phyloP scores from a whole-genome alignment of 1,284 basidiomycete species.

The Chiua sp. region DNA sequence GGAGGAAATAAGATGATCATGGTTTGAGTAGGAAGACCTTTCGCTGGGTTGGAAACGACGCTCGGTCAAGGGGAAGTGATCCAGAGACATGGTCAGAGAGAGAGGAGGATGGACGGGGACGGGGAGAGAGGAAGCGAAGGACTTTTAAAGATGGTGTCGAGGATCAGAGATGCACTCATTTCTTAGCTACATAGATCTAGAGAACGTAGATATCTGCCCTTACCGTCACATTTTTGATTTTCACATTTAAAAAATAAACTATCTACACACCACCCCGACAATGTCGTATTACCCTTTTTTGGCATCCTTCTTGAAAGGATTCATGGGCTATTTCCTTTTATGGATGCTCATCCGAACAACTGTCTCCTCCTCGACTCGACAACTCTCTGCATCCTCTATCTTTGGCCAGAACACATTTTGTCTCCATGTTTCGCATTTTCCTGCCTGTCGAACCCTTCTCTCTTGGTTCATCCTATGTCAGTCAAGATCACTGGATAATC shows the following conservation, averaged over 20 bases:
- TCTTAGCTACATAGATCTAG: constrained; percentile 15
- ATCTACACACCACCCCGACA: constrained; percentile 13
- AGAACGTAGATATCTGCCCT: constrained; percentile 27
- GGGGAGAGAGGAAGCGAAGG: constrained; percentile 13
- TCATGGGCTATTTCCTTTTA: constrained; percentile 14
- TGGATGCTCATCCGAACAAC: constrained; percentile 7
- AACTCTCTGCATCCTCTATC: too few relatives aligned
- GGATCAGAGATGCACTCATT: constrained; percentile 30
- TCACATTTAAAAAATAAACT: neutral
- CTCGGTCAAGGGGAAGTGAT: constrained; percentile 38
- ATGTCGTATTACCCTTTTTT: constrained; percentile 19
- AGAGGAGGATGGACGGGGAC: constrained; percentile 1
- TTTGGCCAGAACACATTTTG: too few relatives aligned
- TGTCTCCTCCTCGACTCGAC: too few relatives aligned
- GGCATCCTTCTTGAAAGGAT: constrained; percentile 27
- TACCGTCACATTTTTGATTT: neutral
- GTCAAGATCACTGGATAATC: constrained; percentile 2
- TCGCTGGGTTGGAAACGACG: constrained; percentile 38
- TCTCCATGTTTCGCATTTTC: too few relatives aligned
- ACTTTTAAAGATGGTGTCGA: constrained; percentile 29
- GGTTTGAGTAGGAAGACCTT: constrained; percentile 25
- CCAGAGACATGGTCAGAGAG: constrained; percentile 34
- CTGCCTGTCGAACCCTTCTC: too few relatives aligned
- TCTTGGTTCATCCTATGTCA: constrained; percentile 14
- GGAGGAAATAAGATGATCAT: constrained; percentile 29